A percentile compares a stretch with the other conserved stretches of the same genome.
Conservation (phyloP, 495 filamentous ascomycete species). For the Saxophila tyrrhenica region DNA sequence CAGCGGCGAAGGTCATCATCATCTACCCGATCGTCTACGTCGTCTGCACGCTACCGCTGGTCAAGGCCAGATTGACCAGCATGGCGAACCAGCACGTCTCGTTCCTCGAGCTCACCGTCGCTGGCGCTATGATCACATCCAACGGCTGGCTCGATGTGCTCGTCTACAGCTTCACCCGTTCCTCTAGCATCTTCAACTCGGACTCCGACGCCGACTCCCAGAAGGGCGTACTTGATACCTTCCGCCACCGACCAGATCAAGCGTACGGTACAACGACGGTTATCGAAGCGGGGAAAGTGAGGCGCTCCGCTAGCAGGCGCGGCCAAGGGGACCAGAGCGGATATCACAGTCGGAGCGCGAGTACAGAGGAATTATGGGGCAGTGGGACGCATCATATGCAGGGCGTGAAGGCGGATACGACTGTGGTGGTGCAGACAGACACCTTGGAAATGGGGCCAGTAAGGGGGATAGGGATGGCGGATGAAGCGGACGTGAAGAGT, state of each 20-base stretch:
- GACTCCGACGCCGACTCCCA: conserved; percentile 23
- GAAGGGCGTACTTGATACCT: conserved; percentile 10
- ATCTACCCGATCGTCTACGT: conserved; percentile 68
- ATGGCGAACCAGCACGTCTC: conserved; percentile 45
- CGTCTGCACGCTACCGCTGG: conserved; percentile 58
- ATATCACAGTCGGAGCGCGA: conserved; percentile 6
- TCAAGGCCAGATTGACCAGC: conserved; percentile 53
- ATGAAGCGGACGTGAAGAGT: not conserved
- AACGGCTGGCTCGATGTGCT: conserved; percentile 66
- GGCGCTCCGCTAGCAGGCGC: not conserved
- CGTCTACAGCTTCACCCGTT: conserved; percentile 60
- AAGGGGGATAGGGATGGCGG: not conserved
- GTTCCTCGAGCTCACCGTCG: conserved; percentile 52
- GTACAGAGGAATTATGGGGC: conserved; percentile 12
- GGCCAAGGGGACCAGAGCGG: not conserved
- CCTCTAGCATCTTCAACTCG: conserved; percentile 34
- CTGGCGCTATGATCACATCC: conserved; percentile 60
- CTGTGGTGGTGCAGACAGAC: conserved; percentile 9
- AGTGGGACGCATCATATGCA: not conserved
- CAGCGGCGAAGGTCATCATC: conserved; percentile 55
- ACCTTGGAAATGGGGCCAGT: conserved; percentile 8
- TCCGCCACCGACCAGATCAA: conserved; percentile 15
- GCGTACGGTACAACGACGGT: conserved; percentile 15
- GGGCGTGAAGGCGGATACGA: conserved; percentile 11
- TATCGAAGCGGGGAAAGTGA: conserved; percentile 1